phyloP scores from a whole-genome alignment of 495 filamentous ascomycete genomes.

The Aspergillus coremiiformis region DNA sequence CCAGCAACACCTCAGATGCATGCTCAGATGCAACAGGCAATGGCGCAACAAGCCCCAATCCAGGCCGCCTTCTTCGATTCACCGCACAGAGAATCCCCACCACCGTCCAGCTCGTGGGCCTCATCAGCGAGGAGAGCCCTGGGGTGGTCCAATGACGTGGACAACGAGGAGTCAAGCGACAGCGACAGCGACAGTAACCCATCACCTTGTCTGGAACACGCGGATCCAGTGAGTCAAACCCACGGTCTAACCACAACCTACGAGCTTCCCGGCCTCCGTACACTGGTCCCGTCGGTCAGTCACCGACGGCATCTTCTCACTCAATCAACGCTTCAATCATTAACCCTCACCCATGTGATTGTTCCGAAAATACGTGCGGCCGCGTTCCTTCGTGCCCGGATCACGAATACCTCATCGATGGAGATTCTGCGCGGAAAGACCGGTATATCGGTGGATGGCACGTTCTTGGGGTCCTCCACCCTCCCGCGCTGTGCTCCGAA shows the following conservation, averaged over 20 bases:
- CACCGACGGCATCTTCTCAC: conserved; percentile 39
- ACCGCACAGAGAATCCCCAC: neutral
- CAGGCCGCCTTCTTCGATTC: neutral
- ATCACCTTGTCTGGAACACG: conserved; percentile 11
- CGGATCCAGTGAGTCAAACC: conserved; percentile 28
- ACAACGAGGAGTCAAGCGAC: neutral
- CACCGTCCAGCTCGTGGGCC: neutral
- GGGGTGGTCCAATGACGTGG: neutral
- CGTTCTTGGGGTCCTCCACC: conserved; percentile 55
- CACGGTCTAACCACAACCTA: conserved; percentile 57
- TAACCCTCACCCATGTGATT: conserved; percentile 43
- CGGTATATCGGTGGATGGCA: conserved; percentile 61
- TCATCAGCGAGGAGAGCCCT: neutral
- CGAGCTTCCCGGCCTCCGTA: conserved; percentile 49
- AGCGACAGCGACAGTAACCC: neutral
- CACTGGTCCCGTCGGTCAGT: conserved; percentile 33
- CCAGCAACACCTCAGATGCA: neutral
- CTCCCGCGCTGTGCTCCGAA: conserved; percentile 53
- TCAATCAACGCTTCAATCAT: conserved; percentile 27
- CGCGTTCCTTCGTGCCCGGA: conserved; percentile 58
- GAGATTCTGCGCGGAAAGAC: conserved; percentile 53
- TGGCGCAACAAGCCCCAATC: neutral
- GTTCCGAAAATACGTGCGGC: conserved; percentile 60
- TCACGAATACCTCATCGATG: conserved; percentile 52
- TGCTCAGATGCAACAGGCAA: neutral